Base-by-base conservation (phyloP, 805 yeast species). In the Zygosaccharomyces gambellarensis region DNA sequence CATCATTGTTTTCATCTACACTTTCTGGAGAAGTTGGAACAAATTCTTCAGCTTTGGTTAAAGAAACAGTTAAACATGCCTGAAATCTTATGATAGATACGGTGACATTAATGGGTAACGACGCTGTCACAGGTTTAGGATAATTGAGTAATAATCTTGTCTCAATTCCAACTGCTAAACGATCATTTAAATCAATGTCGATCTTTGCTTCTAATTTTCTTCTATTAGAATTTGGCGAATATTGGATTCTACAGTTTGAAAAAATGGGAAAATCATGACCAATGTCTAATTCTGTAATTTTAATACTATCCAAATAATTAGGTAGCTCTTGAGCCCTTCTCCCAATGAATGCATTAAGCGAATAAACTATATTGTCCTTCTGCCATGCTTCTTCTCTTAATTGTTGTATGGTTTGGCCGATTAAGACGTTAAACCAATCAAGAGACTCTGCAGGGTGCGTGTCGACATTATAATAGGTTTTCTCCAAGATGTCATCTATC, bases 211-310 rank as follows among this genome's bases (percentile, higher is more conserved):
- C 96, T 72, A 79, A 65, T 39, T 68, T 77, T 32, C 73, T 73
- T 21, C 68, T 61, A 19, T 78, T 73, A 1, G 72, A 72, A 49
- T 77, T 80, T 21, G 77, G 77, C 48, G 79, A 76, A 52, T 81
- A 82, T 53, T 75, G 76, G 34, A 94, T 87, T 44, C 95, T 77
- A 68, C 99, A 94, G 62, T 94, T 94, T 49, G 96, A 87, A 64
- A 94, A 87, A 45, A 94, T 87, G 3, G 99, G 99, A 64, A 84
- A 94, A 67, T 90, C 97, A 63, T 89, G 87, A 30, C 99, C 99
- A 49, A 94, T 83, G 59, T 90, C 92, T 23, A 94, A 52, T 60
- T 92, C 97, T 1, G 90, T 86, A 43, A 94, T 80, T 52, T 78
- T 78, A 36, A 94, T 82, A 22, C 79, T 77, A 62, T 85, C 97